Evolutionary conservation across 2,329 filamentous ascomycete species (phyloP), one percentile per base, ranked within the genome.

Genomic region (Botrytis pseudocinerea): DNA sequence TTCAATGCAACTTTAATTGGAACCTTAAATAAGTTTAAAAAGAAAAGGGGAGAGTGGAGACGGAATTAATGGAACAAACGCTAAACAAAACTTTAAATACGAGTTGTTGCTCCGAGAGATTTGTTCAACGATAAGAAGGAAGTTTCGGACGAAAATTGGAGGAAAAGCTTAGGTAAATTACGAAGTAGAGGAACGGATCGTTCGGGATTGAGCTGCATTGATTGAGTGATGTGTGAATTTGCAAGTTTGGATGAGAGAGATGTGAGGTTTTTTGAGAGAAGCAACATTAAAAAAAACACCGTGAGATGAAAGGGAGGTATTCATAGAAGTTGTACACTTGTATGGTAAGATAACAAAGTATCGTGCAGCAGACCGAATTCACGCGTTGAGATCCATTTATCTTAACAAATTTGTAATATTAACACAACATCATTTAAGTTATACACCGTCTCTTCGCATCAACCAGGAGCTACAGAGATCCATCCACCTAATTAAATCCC

Each of bases 401-500:
- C n/a, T 18, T 28, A 4, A 28, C 14, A 32, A 28, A 57, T 16
- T 79, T 2, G 78, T 76, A 0, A 84, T 84, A 9, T 25, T 32
- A 38, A n/a, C 25, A 44, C 18, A 51, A 14, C 32, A 54, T n/a
- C 8, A 10, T 54, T 40, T 5, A 28, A 54, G 10, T 40, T 48
- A 51, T 64, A 64, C 14, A 28, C 4, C 1, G n/a, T 51, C 44
- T 22, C 18, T 14, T 18, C 6, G 48, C 28, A 65, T n/a, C 0
- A 28, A 38, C 28, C 18, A 9, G 1, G 20, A n/a, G n/a, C n/a
- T 12, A 9, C 6, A 14, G 28, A 32, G 9, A 16, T 44, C 7
- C 25, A 44, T 10, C 28, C 63, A 48, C 40, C 65, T 74, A 80
- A 74, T 80, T 80, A 54, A 79, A 80, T 3, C 79, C 79, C 70